Conservation (phyloP, 2,329 filamentous ascomycete genomes). For the Trichoderma semiorbis region DNA sequence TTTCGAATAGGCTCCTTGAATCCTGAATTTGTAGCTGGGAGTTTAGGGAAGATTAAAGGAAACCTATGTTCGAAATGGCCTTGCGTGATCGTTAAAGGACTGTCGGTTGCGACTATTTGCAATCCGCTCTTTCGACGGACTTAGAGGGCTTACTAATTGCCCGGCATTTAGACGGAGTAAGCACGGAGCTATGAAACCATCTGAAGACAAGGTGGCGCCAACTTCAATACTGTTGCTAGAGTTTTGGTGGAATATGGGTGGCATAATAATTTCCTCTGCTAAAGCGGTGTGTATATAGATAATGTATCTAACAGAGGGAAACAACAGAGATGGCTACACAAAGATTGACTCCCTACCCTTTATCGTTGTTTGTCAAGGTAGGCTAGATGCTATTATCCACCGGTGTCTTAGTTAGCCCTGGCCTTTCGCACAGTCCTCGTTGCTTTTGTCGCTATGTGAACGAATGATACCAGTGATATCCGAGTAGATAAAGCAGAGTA, state of each 20-base stretch:
- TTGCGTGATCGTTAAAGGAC: background rate
- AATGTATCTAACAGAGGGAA: background rate
- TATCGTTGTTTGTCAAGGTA: background rate
- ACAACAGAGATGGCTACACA: background rate
- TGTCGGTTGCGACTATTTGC: background rate
- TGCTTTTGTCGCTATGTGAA: background rate
- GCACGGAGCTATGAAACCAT: background rate
- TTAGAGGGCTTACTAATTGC: background rate
- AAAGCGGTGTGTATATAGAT: background rate
- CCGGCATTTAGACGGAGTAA: background rate
- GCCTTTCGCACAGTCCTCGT: background rate
- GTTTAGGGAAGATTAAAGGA: background rate
- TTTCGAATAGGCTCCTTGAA: background rate
- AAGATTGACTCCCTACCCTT: no score
- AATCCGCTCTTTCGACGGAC: background rate
- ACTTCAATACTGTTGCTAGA: background rate
- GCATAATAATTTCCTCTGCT: background rate
- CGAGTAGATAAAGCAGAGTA: background rate
- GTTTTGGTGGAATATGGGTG: background rate
- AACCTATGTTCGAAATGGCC: background rate
- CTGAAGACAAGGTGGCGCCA: background rate
- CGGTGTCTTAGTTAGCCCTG: background rate
- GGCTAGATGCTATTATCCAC: background rate
- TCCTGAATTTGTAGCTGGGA: background rate
- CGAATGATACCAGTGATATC: background rate